Evolutionary conservation across 495 filamentous ascomycete species (phyloP), one percentile per base, ranked within the genome.

Genomic region (Lasiosphaeria ovina): DNA sequence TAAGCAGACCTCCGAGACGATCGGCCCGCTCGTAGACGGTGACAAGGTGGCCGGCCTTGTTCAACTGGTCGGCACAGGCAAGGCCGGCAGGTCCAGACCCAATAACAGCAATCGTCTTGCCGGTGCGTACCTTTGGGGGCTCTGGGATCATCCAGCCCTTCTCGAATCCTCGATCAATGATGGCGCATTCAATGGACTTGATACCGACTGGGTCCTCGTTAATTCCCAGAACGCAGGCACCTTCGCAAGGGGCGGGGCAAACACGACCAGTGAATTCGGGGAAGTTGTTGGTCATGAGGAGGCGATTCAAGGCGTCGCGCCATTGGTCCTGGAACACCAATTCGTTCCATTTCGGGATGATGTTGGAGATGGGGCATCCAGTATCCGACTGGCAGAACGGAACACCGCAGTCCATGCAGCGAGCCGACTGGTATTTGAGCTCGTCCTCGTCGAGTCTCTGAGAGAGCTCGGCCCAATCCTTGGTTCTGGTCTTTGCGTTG

Each of bases 331-430:
- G 44, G 44, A 47, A 47, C 4, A 97, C 87, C 16, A 98, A 69
- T 58, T 98, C 95, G 59, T 97, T 98, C 92, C 92, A 99, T 71
- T 99, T 99, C 49, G 94, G 94, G 71, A 99, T 99, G 75, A 99
- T 97, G 79, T 99, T 99, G 68, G 91, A 95, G 76, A 99, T 97
- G 0, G 94, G 94, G 74, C 94, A 99, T 54, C 94, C 94, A 61
- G 90, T 91, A 64, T 99, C 94, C 8, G 92, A 97, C 73, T 99
- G 94, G 69, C 94, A 99, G 83, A 99, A 99, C 4, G 94, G 94
- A 69, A 99, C 93, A 86, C 94, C 94, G 66, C 94, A 99, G 81
- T 99, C 94, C 94, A 99, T 99, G 79, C 94, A 99, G 66, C 94
- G 91, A 58, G 94, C 94, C 12, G 94, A 89, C 77, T 99, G 94